Percentiles rank a stretch among this genome's conserved stretches.
phyloP scores from a whole-genome alignment of 352 stramenopile species.

The Globisporangium alternatum region DNA sequence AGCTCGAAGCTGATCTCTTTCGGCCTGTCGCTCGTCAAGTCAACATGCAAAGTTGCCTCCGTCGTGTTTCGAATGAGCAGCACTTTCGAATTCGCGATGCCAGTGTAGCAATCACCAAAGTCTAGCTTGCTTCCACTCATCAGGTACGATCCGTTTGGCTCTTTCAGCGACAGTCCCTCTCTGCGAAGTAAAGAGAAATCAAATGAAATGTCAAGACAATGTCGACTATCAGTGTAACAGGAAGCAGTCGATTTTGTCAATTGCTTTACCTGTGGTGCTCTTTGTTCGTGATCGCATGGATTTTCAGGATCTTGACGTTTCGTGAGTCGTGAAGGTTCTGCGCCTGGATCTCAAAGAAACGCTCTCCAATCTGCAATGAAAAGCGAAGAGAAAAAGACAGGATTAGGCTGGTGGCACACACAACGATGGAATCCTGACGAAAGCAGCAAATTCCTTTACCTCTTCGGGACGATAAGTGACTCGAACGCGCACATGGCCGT shows the following conservation, averaged over 20 bases:
- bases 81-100: slow-evolving; percentile 78
- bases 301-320: slow-evolving; percentile 85
- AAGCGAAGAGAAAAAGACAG: not conserved
- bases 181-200: slow-evolving; percentile 25
- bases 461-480: slow-evolving; percentile 82
- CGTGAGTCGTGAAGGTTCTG: slow-evolving; percentile 84
- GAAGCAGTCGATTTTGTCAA: not conserved
- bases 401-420: not conserved
- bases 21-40: slow-evolving; percentile 79
- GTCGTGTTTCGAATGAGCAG: slow-evolving; percentile 85
- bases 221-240: not conserved
- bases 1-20: slow-evolving; percentile 90
- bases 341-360: slow-evolving; percentile 84
- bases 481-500: slow-evolving; percentile 82
- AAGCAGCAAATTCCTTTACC: slow-evolving; percentile 25
- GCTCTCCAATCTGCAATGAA: slow-evolving; percentile 62
- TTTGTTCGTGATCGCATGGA: slow-evolving; percentile 86
- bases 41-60: slow-evolving; percentile 77
- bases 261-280: slow-evolving; percentile 74
- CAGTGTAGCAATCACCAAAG: slow-evolving; percentile 88
- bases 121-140: slow-evolving; percentile 87
- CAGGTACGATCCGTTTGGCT: slow-evolving; percentile 75
- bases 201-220: not conserved
- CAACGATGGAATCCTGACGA: not conserved
- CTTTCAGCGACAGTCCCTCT: slow-evolving; percentile 85